Evolutionary conservation across 176 grass and related monocot genomes (phyloP).

Genomic region (Thinopyrum elongatum): DNA sequence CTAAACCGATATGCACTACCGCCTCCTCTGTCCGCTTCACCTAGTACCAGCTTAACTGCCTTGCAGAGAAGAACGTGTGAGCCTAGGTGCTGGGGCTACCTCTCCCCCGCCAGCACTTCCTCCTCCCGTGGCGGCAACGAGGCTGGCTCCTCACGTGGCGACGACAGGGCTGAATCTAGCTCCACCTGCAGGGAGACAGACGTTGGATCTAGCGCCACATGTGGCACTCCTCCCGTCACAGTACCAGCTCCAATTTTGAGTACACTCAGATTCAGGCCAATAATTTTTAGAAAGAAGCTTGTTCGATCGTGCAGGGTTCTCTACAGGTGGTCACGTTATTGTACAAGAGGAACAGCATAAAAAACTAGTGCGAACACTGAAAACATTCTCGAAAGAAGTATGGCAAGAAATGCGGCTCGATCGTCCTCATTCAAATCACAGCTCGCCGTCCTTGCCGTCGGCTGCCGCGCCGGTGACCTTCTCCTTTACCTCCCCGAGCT

Average conservation of each 20-base stretch:
- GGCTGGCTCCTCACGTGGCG: too few species aligned
- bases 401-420: too few species aligned
- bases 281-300: background rate
- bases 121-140: too few species aligned
- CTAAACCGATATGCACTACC: too few species aligned
- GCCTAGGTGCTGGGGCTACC: too few species aligned
- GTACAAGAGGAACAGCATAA: conserved; percentile 24
- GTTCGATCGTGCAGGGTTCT: background rate
- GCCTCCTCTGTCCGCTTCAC: too few species aligned
- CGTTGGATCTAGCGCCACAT: too few species aligned
- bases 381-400: background rate
- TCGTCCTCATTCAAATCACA: conserved; percentile 31
- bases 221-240: background rate
- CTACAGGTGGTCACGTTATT: conserved; percentile 37
- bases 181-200: too few species aligned
- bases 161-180: too few species aligned
- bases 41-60: too few species aligned
- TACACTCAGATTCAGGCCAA: background rate
- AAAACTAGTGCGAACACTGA: conserved; percentile 15
- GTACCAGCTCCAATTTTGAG: background rate
- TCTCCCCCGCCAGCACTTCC: too few species aligned
- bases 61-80: too few species aligned
- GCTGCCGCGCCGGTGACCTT: background rate
- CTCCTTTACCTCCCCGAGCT: conserved; percentile 26
- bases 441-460: conserved; percentile 37